Evolutionary conservation across 495 filamentous ascomycete genomes (phyloP).

Genomic region (Penicillium goetzii): DNA sequence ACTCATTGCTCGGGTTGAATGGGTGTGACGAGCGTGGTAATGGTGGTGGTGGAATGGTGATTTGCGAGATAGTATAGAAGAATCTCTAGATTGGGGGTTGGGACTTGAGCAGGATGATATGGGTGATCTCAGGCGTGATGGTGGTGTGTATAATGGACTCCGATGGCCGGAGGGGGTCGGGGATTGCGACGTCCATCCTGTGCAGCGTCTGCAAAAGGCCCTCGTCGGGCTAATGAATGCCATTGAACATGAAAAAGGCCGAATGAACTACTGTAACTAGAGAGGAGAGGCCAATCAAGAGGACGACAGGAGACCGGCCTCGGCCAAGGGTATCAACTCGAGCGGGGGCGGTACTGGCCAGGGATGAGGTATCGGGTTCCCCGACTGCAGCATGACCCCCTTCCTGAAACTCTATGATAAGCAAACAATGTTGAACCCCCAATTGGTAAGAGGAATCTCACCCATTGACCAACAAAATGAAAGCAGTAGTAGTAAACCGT

Average conservation of each 20-base stretch:
- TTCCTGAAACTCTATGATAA: neutral
- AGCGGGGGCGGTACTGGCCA: neutral
- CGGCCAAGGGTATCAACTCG: neutral
- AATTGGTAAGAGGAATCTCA: neutral
- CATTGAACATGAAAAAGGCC: neutral
- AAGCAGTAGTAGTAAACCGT: neutral
- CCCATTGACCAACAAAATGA: constrained; percentile 3
- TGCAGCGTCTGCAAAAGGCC: constrained; percentile 5
- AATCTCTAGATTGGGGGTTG: neutral
- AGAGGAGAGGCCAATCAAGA: constrained; percentile 4
- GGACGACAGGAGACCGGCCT: neutral
- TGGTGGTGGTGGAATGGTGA: constrained; percentile 2
- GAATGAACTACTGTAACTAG: neutral
- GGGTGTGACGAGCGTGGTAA: neutral
- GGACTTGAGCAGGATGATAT: neutral
- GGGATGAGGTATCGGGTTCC: neutral
- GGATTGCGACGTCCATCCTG: constrained; percentile 10
- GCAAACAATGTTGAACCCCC: neutral
- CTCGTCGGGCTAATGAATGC: neutral
- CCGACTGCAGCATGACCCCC: neutral
- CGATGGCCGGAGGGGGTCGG: constrained; percentile 28
- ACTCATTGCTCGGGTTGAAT: constrained; percentile 20
- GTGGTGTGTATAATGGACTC: constrained; percentile 14
- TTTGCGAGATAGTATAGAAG: neutral
- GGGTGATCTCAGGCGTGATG: neutral